These are phyloP conservation scores for Carallia brachiata DNA, from an alignment of 345 rosid species.

Conservation along the genomic window DNA sequence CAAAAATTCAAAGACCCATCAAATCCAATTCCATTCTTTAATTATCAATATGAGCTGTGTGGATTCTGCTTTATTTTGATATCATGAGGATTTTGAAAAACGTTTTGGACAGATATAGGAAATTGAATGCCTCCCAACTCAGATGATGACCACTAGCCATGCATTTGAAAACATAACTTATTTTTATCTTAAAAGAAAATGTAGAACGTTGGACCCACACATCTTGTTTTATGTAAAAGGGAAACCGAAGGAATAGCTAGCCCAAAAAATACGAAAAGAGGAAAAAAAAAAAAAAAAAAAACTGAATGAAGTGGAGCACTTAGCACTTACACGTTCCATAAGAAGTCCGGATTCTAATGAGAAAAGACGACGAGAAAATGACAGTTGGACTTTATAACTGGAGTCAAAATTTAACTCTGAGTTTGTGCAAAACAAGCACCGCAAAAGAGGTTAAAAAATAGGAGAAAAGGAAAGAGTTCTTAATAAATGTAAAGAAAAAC, in stretches of 20 bases:
- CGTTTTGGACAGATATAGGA: constrained; percentile 14
- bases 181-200: no score
- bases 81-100: constrained; percentile 18
- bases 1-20: not conserved
- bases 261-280: not conserved
- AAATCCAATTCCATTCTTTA: not conserved
- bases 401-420: constrained; percentile 46
- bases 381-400: constrained; percentile 22
- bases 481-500: not conserved
- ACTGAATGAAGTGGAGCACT: constrained; percentile 17
- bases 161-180: no score
- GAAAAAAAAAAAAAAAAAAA: constrained; percentile 4
- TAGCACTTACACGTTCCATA: constrained; percentile 23
- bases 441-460: constrained; percentile 1
- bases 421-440: constrained; percentile 33
- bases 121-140: not conserved
- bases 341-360: not conserved
- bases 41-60: not conserved
- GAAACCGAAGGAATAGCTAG: constrained; percentile 19
- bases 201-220: not conserved
- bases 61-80: constrained; percentile 15
- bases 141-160: no score
- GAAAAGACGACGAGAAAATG: not conserved
- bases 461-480: not conserved
- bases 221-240: constrained; percentile 21